Percentiles rank a stretch among this genome's conserved stretches.
Evolutionary conservation across 768 basidiomycete genomes (phyloP).

Genomic region (Trametes villosa): DNA sequence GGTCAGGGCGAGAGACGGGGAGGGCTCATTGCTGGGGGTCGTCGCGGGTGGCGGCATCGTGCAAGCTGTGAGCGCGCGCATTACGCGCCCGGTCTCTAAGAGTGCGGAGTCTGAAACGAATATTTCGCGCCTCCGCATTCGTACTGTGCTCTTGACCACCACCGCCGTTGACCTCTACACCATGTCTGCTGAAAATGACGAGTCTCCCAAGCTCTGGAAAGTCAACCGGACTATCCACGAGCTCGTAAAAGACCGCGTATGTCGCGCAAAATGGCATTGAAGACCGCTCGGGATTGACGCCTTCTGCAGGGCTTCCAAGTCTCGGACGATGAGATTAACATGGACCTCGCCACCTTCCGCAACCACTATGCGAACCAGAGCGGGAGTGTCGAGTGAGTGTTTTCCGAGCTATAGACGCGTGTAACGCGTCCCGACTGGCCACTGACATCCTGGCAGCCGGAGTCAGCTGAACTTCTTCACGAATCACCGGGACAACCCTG

Average conservation of each 20-base stretch:
- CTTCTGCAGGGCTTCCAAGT: conserved; percentile 84
- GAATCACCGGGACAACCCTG: conserved; percentile 63
- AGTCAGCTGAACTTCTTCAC: conserved; percentile 91
- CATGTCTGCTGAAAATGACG: conserved; percentile 48
- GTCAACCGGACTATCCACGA: conserved; percentile 97
- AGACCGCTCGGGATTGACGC: conserved; percentile 31
- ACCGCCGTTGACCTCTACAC: conserved; percentile 59
- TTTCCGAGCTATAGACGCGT: neutral
- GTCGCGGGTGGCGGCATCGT: conserved; percentile 23
- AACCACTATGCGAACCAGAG: conserved; percentile 68
- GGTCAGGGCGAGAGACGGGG: conserved; percentile 30
- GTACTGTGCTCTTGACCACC: conserved; percentile 6
- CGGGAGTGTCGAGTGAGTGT: conserved; percentile 83
- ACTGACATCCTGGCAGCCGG: conserved; percentile 57
- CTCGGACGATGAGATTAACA: conserved; percentile 90
- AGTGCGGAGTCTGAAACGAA: conserved; percentile 61
- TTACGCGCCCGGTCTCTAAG: conserved; percentile 9
- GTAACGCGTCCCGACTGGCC: neutral
- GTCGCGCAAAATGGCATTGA: conserved; percentile 27
- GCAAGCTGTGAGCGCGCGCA: conserved; percentile 11
- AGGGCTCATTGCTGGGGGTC: conserved; percentile 17
- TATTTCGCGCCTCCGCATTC: conserved; percentile 10
- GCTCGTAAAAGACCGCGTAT: conserved; percentile 91
- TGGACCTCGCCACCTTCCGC: conserved; percentile 83
- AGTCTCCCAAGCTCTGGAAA: conserved; percentile 90